Conservation (phyloP, 2,329 filamentous ascomycete genomes). For the Colletotrichum phormii region DNA sequence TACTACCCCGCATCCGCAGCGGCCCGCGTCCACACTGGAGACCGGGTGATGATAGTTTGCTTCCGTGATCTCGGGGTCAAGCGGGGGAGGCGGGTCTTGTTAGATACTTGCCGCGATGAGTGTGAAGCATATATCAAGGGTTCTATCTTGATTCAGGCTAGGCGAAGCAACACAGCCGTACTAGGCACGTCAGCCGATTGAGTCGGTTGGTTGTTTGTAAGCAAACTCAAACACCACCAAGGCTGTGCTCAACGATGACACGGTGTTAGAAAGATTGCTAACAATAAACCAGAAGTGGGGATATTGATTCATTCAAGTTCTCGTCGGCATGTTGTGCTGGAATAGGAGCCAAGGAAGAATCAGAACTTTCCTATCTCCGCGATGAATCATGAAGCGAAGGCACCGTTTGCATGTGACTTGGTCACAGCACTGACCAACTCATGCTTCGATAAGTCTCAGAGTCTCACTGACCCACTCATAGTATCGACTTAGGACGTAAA, state of each 20-base stretch:
- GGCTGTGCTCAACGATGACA: not conserved
- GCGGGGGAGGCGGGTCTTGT: not conserved
- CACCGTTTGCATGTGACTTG: too few species aligned
- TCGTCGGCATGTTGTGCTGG: not conserved
- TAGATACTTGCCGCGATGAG: not conserved
- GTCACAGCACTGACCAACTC: too few species aligned
- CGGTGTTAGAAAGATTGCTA: not conserved
- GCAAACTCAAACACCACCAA: not conserved
- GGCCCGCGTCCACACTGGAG: not conserved
- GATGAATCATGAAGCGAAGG: too few species aligned
- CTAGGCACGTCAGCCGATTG: not conserved
- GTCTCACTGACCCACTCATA: too few species aligned
- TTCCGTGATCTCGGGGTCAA: not conserved
- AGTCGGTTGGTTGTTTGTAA: not conserved
- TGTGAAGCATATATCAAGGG: not conserved
- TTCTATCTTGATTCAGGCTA: not conserved
- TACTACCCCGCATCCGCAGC: conserved; percentile 7
- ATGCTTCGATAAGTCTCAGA: too few species aligned
- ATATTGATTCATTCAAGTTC: not conserved
- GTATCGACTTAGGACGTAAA: too few species aligned
- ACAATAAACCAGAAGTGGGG: too few species aligned
- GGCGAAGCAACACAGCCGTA: not conserved
- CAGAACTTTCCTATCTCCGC: too few species aligned
- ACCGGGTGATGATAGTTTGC: not conserved
- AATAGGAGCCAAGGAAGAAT: not conserved